Percentiles rank a stretch among this genome's conserved stretches.
These are phyloP conservation scores for Xerocomus amazonicus DNA, from an alignment of 1,284 basidiomycete species.

Conservation along the genomic window DNA sequence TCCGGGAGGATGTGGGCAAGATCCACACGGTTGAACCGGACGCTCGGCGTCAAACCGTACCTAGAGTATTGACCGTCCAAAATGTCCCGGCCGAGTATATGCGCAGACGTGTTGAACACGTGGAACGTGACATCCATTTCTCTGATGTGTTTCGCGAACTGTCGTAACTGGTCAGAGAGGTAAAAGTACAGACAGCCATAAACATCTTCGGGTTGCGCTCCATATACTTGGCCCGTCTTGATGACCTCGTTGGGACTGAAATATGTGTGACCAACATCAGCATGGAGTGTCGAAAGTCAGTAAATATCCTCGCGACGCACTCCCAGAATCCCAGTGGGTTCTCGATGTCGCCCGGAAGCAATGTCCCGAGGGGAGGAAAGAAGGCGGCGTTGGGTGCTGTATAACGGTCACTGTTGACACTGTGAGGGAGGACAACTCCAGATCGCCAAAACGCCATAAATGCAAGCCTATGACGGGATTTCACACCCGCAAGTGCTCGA, in stretches of 20 bases:
- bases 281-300: background rate
- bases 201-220: constrained; percentile 37
- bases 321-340: constrained; percentile 40
- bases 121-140: constrained; percentile 33
- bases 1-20: constrained; percentile 37
- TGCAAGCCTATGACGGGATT: constrained; percentile 39
- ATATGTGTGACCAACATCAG: background rate
- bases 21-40: constrained; percentile 40
- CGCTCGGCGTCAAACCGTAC: constrained; percentile 22
- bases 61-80: constrained; percentile 11
- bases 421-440: constrained; percentile 43
- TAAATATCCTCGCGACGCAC: constrained; percentile 28
- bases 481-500: constrained; percentile 28
- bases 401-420: constrained; percentile 34
- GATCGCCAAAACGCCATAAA: constrained; percentile 37
- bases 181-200: constrained; percentile 46
- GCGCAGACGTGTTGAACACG: constrained; percentile 26
- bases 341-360: constrained; percentile 31
- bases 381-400: constrained; percentile 37
- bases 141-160: constrained; percentile 34
- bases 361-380: constrained; percentile 33
- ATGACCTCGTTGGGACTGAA: constrained; percentile 26
- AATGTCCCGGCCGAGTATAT: constrained; percentile 24
- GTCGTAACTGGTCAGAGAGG: constrained; percentile 36
- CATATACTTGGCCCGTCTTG: constrained; percentile 32